These are phyloP conservation scores for Exophiala alcalophila DNA, from an alignment of 2,329 filamentous ascomycete species.

Conservation along the genomic window DNA sequence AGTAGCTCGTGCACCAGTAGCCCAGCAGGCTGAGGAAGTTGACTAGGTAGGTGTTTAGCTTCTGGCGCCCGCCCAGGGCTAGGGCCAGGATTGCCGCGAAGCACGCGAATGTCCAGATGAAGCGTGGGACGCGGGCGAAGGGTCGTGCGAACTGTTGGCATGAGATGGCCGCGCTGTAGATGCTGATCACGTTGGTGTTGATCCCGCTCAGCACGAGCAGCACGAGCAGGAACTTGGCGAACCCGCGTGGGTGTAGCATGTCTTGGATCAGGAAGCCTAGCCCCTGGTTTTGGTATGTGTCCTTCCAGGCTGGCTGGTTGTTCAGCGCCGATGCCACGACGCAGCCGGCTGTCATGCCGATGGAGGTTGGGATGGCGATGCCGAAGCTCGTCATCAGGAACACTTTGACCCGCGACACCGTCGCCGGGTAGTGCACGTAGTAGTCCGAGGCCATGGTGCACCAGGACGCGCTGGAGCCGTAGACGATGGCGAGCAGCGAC, in stretches of 20 bases:
- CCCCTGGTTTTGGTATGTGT: constrained; percentile 40
- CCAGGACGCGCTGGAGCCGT: constrained; percentile 27
- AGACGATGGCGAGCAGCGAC: constrained; percentile 28
- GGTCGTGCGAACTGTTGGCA: constrained; percentile 44
- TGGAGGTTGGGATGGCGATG: constrained; percentile 49
- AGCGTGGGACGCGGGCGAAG: constrained; percentile 45
- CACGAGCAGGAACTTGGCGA: constrained; percentile 46
- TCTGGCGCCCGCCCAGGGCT: constrained; percentile 43
- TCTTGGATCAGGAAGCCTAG: constrained; percentile 48
- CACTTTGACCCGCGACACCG: constrained; percentile 22
- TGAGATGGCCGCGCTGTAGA: constrained; percentile 40
- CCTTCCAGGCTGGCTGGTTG: constrained; percentile 41
- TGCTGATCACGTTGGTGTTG: constrained; percentile 48
- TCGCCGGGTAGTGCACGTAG: constrained; percentile 31
- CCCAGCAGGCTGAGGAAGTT: constrained; percentile 51
- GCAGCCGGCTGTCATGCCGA: constrained; percentile 49
- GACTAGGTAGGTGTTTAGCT: constrained; percentile 46
- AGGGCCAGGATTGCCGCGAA: constrained; percentile 48
- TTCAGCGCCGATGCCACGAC: constrained; percentile 46
- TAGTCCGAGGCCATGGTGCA: constrained; percentile 31
- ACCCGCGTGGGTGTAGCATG: constrained; percentile 46
- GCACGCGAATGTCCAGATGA: constrained; percentile 49
- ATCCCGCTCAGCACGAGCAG: constrained; percentile 44
- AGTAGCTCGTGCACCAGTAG: constrained; percentile 52
- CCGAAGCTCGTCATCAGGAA: constrained; percentile 50